Evolutionary conservation across 768 basidiomycete species (phyloP).

Genomic region (Kwoniella europaea): DNA sequence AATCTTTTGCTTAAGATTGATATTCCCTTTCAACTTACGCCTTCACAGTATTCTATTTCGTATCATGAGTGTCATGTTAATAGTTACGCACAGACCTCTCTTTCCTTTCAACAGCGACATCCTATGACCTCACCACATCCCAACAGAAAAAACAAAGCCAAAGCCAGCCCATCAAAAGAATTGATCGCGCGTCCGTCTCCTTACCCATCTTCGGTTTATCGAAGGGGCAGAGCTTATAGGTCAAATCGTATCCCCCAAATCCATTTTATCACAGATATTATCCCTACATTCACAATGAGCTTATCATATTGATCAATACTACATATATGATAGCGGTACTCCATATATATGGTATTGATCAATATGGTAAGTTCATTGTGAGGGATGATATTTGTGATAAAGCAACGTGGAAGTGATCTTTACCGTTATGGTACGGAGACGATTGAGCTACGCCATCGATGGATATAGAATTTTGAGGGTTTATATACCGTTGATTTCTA

Average conservation of each 20-base stretch:
- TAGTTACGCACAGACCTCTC: not conserved
- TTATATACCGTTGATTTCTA: not conserved
- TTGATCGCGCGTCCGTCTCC: not conserved
- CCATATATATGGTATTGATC: not conserved
- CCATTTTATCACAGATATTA: not conserved
- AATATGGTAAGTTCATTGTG: not conserved
- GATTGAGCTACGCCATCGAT: constrained; percentile 3
- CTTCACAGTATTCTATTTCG: no score
- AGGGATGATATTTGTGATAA: not conserved
- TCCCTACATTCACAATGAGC: not conserved
- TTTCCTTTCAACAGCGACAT: not conserved
- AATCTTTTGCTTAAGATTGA: no score
- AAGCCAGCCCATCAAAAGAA: not conserved
- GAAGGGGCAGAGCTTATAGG: not conserved
- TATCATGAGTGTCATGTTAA: not conserved
- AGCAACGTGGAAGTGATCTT: constrained; percentile 6
- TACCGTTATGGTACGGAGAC: constrained; percentile 11
- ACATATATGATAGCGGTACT: not conserved
- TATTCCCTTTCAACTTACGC: not conserved
- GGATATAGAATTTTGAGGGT: not conserved
- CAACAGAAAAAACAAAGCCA: not conserved
- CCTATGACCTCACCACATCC: no score
- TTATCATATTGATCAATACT: constrained; percentile 1
- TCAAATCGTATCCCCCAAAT: not conserved
- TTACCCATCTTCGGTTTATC: no score